Base-by-base conservation (phyloP, 1,284 basidiomycete genomes). In the Marasmius sp. region DNA sequence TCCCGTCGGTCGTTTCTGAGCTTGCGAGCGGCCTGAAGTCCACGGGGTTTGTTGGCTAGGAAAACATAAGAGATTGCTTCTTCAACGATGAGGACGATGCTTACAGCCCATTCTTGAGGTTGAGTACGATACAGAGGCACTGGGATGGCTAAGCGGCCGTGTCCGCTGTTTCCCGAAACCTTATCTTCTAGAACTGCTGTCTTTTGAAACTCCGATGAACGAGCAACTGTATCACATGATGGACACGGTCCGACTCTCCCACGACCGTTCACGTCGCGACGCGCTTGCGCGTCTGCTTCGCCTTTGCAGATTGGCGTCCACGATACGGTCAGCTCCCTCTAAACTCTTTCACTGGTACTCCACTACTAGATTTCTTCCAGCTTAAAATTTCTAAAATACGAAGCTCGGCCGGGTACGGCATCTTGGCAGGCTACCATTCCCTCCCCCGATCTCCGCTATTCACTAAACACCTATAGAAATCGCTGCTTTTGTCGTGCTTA, bases 21-120 rank as follows among this genome's bases (percentile, higher is more conserved):
- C 85, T 98, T 98, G 81, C 97, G 93, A 75, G 96, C 97, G 76
- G 97, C 97, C 86, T 98, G 94, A 76, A 99, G 90, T 85, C 97
- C 97, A 86, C 96, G 92, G 79, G 97, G 97, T 93, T 98, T 96
- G 87, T 95, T 95, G 77, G 94, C 89, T 92, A 67, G 20, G 63
- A 59, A 34, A 58, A 51, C 22, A 27, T 60, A 62, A 57, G 66
- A 54, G 43, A 41, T 39, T 18, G 47, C 41, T 51, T 60, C 39
- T 59, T 57, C 60, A 64, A 64, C 64, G 52, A 50, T 59, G 48
- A 16, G 18, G 63, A 69, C 75, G 70, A 86, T 33, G 60, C 89
- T 73, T 86, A 90, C 89, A 92, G 84, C 89, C 89, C 89, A 92
- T 92, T 84, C 79, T 89, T 86, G 83, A 79, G 71, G 83, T 82